Percentiles rank a stretch among this genome's conserved stretches.
phyloP scores from a whole-genome alignment of 768 basidiomycete species.

The Lentinula guzmanii region DNA sequence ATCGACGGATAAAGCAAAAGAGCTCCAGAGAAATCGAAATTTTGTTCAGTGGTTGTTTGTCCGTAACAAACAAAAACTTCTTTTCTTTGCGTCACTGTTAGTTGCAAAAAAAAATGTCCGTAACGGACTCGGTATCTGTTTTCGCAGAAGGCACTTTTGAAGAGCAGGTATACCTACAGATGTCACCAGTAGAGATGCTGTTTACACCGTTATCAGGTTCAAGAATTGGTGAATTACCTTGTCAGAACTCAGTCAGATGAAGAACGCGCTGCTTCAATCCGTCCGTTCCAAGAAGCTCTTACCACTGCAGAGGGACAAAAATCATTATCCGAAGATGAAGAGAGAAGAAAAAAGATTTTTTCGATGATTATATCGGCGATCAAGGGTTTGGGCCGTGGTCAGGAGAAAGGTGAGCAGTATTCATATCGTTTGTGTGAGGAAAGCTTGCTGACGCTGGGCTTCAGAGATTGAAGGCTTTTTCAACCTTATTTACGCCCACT shows the following conservation, averaged over 20 bases:
- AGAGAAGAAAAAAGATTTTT: conserved; percentile 49
- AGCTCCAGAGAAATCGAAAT: conserved; percentile 6
- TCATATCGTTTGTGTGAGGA: not conserved
- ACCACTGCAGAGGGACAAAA: conserved; percentile 44
- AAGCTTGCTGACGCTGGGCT: conserved; percentile 4
- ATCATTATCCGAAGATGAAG: conserved; percentile 48
- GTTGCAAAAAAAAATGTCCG: conserved; percentile 42
- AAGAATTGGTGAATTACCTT: conserved; percentile 74
- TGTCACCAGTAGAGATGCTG: not conserved
- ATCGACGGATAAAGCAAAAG: conserved; percentile 13
- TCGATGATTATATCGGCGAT: conserved; percentile 54
- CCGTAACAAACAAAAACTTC: conserved; percentile 16
- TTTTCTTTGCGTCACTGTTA: conserved; percentile 12
- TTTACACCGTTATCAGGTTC: conserved; percentile 41
- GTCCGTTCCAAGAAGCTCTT: conserved; percentile 60
- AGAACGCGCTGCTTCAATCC: conserved; percentile 53
- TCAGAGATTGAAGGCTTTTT: conserved; percentile 85
- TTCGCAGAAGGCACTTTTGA: conserved; percentile 87
- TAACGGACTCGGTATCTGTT: conserved; percentile 72
- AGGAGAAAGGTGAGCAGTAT: conserved; percentile 60
- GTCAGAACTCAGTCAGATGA: conserved; percentile 63
- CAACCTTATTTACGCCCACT: conserved; percentile 73
- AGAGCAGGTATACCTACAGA: conserved; percentile 56
- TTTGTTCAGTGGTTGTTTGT: conserved; percentile 2
- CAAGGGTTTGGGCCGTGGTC: conserved; percentile 68